Evolutionary conservation across 2,329 filamentous ascomycete genomes (phyloP).

Genomic region (Phialemoniopsis sp.): DNA sequence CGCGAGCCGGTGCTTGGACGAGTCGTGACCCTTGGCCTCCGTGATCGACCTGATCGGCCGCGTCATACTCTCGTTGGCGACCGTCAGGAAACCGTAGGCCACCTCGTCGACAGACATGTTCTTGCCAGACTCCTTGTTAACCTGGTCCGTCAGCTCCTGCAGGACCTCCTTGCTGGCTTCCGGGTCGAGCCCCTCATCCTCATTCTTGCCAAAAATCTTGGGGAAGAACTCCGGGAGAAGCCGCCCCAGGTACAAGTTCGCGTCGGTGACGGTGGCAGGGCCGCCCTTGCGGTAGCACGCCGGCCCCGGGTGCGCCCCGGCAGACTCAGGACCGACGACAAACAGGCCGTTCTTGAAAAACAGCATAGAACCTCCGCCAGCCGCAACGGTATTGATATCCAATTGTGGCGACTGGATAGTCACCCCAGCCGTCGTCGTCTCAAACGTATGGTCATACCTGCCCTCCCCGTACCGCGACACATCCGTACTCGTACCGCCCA

Average conservation of each 20-base stretch:
- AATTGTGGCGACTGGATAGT: conserved; percentile 90
- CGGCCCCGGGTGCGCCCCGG: conserved; percentile 83
- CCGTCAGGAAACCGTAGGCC: conserved; percentile 83
- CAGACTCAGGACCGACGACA: conserved; percentile 85
- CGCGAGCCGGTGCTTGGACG: conserved; percentile 82
- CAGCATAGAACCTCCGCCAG: conserved; percentile 78
- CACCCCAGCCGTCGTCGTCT: conserved; percentile 90
- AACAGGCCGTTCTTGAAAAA: conserved; percentile 90
- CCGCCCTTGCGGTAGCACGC: conserved; percentile 89
- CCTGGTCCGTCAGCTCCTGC: conserved; percentile 68
- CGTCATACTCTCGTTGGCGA: conserved; percentile 90
- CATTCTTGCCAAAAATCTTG: conserved; percentile 89
- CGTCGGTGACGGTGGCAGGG: conserved; percentile 88
- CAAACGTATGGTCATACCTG: conserved; percentile 88
- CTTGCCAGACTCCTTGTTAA: conserved; percentile 71
- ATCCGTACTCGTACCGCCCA: conserved; percentile 92
- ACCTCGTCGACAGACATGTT: conserved; percentile 78
- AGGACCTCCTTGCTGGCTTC: conserved; percentile 73
- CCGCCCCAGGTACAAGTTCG: conserved; percentile 80
- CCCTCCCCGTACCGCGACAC: conserved; percentile 84
- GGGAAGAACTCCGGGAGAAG: conserved; percentile 89
- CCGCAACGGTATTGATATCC: conserved; percentile 93
- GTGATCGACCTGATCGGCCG: conserved; percentile 86
- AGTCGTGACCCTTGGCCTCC: conserved; percentile 89
- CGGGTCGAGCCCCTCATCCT: conserved; percentile 74